Evolutionary conservation across 2,329 filamentous ascomycete genomes (phyloP).

Genomic region (Xylariales sp.): DNA sequence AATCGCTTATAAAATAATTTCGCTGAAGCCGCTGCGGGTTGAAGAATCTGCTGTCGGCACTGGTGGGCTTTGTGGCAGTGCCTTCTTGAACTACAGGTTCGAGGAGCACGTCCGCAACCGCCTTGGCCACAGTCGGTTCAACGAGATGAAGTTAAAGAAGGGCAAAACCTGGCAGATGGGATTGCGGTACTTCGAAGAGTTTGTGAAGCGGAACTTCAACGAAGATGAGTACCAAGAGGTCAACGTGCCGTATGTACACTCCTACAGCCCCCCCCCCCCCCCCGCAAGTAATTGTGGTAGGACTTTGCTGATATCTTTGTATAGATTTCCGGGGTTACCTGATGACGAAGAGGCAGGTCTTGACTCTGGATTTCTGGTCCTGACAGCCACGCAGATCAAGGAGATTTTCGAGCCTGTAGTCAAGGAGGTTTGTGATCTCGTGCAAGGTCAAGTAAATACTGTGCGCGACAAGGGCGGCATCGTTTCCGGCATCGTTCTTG

Average conservation of each 20-base stretch:
- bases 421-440: conserved; percentile 63
- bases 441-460: conserved; percentile 61
- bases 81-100: conserved; percentile 76
- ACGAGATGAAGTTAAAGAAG: conserved; percentile 74
- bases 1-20: conserved; percentile 78
- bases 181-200: conserved; percentile 76
- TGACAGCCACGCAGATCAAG: conserved; percentile 66
- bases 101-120: conserved; percentile 69
- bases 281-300: too few relatives aligned
- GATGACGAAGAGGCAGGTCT: conserved; percentile 72
- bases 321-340: conserved; percentile 65
- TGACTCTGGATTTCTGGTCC: conserved; percentile 71
- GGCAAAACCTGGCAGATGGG: conserved; percentile 78
- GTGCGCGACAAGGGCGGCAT: conserved; percentile 58
- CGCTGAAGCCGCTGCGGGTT: conserved; percentile 65
- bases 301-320: too few relatives aligned
- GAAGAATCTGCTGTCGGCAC: conserved; percentile 78
- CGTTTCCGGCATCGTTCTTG: conserved; percentile 72
- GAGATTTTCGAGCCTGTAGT: conserved; percentile 73
- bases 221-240: conserved; percentile 74
- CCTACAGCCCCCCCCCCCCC: too few relatives aligned
- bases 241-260: conserved; percentile 61
- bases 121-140: conserved; percentile 63
- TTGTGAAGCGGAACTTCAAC: conserved; percentile 80
- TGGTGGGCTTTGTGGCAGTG: conserved; percentile 72